Conservation (phyloP, 768 basidiomycete genomes). For the Kwoniella mangroviensis region DNA sequence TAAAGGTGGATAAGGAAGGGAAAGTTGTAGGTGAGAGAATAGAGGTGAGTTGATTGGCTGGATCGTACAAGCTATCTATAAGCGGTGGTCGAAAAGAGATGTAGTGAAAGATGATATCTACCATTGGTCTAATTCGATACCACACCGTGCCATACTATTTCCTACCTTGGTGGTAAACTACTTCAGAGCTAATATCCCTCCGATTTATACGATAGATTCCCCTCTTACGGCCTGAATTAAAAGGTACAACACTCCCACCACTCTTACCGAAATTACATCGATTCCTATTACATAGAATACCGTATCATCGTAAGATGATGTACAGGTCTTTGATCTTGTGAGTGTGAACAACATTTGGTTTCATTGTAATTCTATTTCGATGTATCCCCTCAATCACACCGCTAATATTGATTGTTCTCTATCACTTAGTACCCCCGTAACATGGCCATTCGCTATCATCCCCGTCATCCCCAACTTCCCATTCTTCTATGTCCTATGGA, state of each 20-base stretch:
- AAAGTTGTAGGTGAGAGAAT: slow-evolving; percentile 35
- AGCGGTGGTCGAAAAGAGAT: neutral
- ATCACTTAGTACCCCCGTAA: slow-evolving; percentile 45
- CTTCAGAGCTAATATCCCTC: neutral
- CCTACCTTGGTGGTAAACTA: neutral
- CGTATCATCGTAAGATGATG: slow-evolving; percentile 53
- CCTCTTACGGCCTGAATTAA: slow-evolving; percentile 43
- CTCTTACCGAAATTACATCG: slow-evolving; percentile 47
- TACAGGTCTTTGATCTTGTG: slow-evolving; percentile 44
- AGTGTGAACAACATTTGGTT: slow-evolving; percentile 14
- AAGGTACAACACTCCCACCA: slow-evolving; percentile 40
- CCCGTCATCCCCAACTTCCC: slow-evolving; percentile 59
- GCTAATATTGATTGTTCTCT: slow-evolving; percentile 12
- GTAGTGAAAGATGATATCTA: too few species aligned
- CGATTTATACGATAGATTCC: slow-evolving; percentile 40
- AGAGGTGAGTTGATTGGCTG: slow-evolving; percentile 41
- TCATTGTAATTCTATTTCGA: neutral
- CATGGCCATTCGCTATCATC: slow-evolving; percentile 57
- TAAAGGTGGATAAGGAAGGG: slow-evolving; percentile 38
- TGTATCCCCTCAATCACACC: neutral
- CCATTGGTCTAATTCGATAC: neutral
- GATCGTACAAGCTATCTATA: neutral
- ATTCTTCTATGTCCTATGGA: slow-evolving; percentile 58
- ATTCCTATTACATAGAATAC: slow-evolving; percentile 49
- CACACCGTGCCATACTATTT: too few species aligned